phyloP scores from a whole-genome alignment of 2,329 filamentous ascomycete species.

The Cladosporium austrohemisphaericum region DNA sequence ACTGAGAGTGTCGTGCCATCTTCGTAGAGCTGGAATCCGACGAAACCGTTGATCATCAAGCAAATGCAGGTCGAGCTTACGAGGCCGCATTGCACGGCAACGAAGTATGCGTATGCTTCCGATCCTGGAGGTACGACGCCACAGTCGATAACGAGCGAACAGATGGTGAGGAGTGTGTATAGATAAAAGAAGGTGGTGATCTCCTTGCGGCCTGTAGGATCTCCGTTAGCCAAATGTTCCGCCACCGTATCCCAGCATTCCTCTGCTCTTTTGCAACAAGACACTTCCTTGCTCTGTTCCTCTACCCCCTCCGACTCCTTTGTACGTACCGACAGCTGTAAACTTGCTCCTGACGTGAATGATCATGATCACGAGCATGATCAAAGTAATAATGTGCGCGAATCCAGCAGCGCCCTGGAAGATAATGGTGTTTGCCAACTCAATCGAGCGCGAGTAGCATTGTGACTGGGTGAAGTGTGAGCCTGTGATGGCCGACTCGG shows the following conservation, averaged over 20 bases:
- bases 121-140: constrained; percentile 85
- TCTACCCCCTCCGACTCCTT: constrained; percentile 6
- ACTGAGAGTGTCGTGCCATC: constrained; percentile 91
- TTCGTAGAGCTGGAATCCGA: constrained; percentile 97
- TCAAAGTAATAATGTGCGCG: constrained; percentile 83
- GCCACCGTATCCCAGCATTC: background rate
- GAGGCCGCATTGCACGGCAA: constrained; percentile 79
- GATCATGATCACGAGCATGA: constrained; percentile 97
- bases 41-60: constrained; percentile 93
- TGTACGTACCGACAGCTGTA: constrained; percentile 79
- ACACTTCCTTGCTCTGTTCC: background rate
- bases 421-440: constrained; percentile 96
- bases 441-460: constrained; percentile 93
- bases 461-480: constrained; percentile 72
- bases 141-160: constrained; percentile 85
- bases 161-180: constrained; percentile 84
- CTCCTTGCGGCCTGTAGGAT: constrained; percentile 57
- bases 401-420: constrained; percentile 89
- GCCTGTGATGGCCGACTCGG: constrained; percentile 63
- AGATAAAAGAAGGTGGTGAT: constrained; percentile 94
- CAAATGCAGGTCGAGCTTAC: constrained; percentile 82
- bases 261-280: background rate
- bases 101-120: constrained; percentile 82
- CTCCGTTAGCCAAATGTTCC: background rate
- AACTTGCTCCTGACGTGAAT: constrained; percentile 96